Percentiles rank a stretch among this genome's conserved stretches.
These are phyloP conservation scores for Fremontodendron californicum DNA, from an alignment of 345 rosid species.

Conservation along the genomic window DNA sequence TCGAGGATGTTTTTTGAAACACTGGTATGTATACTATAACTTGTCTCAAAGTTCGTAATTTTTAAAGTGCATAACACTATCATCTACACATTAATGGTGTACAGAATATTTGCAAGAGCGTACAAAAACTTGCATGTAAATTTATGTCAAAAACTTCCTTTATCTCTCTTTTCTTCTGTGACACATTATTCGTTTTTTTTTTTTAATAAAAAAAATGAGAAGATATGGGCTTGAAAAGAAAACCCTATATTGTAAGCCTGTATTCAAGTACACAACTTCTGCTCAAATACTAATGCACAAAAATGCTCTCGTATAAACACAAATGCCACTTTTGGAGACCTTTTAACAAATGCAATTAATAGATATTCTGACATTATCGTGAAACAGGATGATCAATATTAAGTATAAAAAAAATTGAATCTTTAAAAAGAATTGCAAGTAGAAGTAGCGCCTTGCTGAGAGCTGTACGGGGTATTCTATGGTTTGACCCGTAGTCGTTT, in stretches of 20 bases:
- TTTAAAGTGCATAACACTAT: background rate
- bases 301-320: background rate
- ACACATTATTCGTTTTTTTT: background rate
- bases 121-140: background rate
- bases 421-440: background rate
- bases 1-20: constrained; percentile 99
- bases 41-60: background rate
- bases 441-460: no score
- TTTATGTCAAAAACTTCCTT: background rate
- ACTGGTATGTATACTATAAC: constrained; percentile 58
- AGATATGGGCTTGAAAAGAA: background rate
- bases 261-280: background rate
- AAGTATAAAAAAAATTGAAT: background rate
- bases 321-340: background rate
- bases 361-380: background rate
- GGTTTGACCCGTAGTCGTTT: no score
- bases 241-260: background rate
- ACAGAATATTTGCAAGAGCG: background rate
- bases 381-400: background rate
- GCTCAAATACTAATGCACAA: background rate
- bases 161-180: background rate
- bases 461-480: no score
- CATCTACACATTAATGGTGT: background rate
- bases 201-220: no score
- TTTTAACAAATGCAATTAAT: background rate